Base-by-base conservation (phyloP, 1,284 basidiomycete species). In the Vanrija pseudolonga region DNA sequence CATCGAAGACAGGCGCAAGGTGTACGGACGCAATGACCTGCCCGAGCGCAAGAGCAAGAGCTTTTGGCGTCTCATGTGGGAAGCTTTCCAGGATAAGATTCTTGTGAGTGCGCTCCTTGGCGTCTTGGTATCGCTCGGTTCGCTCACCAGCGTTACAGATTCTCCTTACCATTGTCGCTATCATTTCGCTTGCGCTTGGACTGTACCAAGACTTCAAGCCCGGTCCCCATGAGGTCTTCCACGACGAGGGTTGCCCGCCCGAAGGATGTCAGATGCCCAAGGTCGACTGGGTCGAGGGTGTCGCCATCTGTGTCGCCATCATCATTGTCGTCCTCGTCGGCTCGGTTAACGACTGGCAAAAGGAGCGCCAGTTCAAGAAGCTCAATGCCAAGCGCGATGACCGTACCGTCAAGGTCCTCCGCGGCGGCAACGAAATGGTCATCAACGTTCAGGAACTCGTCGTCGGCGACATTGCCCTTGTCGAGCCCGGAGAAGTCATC, bases 321-420 rank as follows among this genome's bases (percentile, higher is more conserved):
- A 86, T 95, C 58, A 75, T 90, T 56, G 74, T 78, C 62, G 77
- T 80, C 46, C 58, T 77, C 22, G 76, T 78, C 52, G 74, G 75
- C 22, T 73, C 74, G 36, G 63, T 76, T 58, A 79, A 77, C 59
- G 76, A 77, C 62, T 98, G 89, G 86, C 93, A 98, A 76, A 98
- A 98, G 78, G 95, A 98, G 73, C 85, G 85, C 7, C 95, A 98
- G 77, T 98, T 98, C 79, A 86, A 89, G 67, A 81, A 81, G 38
- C 83, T 98, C 50, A 97, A 97, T 70, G 90, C 90, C 62, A 90
- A 96, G 78, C 96, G 96, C 77, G 96, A 98, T 55, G 91, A 96
- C 66, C 89, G 95, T 45, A 84, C 84, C 11, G 86, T 98, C 68
- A 97, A 96, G 76, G 88, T 92, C 50, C 86, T 97, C 55, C 88